Evolutionary conservation across 345 rosid species (phyloP).

Genomic region (Diplotaxis tenuifolia): DNA sequence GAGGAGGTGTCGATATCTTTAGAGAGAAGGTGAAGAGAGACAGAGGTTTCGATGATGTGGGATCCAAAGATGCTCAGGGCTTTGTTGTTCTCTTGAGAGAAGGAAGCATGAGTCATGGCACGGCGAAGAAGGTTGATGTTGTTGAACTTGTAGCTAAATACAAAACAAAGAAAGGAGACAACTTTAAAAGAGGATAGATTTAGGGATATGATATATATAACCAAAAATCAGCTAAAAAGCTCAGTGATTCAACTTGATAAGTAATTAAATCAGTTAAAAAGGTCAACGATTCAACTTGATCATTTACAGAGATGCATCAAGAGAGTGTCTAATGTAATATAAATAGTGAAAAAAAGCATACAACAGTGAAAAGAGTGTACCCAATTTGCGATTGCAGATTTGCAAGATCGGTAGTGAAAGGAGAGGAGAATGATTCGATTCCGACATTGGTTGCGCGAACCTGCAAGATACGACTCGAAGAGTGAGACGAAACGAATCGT

Average conservation of each 20-base stretch:
- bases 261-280: too few species aligned
- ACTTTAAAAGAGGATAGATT: neutral
- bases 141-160: neutral
- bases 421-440: neutral
- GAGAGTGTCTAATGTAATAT: neutral
- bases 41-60: neutral
- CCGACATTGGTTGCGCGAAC: neutral
- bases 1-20: neutral
- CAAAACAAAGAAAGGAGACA: neutral
- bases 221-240: too few species aligned
- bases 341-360: neutral
- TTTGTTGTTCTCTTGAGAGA: neutral
- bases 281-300: neutral
- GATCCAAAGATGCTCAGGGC: neutral
- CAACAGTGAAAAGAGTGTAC: neutral
- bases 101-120: neutral
- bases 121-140: neutral
- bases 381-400: neutral
- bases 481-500: neutral
- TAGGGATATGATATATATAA: too few species aligned
- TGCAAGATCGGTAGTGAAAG: neutral
- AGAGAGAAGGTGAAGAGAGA: neutral
- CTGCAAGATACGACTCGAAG: neutral
- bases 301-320: neutral
- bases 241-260: too few species aligned